Evolutionary conservation across 305 asterid species (phyloP), one percentile per base, ranked within the genome.

Genomic region (Salvia sclarea): DNA sequence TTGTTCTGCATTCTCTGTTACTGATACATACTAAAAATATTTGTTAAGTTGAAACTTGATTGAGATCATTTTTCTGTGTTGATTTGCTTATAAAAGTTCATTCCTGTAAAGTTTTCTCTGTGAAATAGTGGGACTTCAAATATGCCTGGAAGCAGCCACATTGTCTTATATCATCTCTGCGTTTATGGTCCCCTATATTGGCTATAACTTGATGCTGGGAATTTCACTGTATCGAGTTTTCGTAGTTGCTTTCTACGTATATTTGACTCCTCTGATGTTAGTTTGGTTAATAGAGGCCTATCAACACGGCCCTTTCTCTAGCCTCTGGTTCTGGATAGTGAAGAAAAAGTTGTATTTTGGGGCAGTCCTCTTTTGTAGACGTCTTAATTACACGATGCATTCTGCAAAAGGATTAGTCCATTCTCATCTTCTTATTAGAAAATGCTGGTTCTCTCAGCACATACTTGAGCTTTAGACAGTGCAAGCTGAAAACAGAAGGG

Each of bases 1-100:
- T 6, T 45, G 38, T 9, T 56, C 37, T 22, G 11, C 45, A 28
- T n/a, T 50, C 45, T 67, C 41, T 57, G 28, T 24, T 22, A 9
- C 33, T 1, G 31, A 12, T 48, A 28, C 5, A 17, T n/a, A 31
- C 16, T 73, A 44, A 38, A 16, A 0, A n/a, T 13, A 4, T 50
- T 44, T 59, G 14, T 44, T 41, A 24, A 43, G 43, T 62, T 35
- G 40, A 28, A 52, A 33, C 55, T 41, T 64, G 55, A 54, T 3
- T 64, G 62, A 38, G 33, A 47, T 33, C 38, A 44, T 28, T 56
- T 22, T 54, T 50, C 14, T 45, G 44, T 69, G 20, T 35, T 9
- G 43, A 41, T 60, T 33, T 37, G 33, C 22, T 47, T 70, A 35
- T 22, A 30, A 35, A 6, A n/a, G n/a, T 45, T 48, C 25, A 22